Base-by-base conservation (phyloP, 163 green algal species). In the Scenedesmus sp. region DNA sequence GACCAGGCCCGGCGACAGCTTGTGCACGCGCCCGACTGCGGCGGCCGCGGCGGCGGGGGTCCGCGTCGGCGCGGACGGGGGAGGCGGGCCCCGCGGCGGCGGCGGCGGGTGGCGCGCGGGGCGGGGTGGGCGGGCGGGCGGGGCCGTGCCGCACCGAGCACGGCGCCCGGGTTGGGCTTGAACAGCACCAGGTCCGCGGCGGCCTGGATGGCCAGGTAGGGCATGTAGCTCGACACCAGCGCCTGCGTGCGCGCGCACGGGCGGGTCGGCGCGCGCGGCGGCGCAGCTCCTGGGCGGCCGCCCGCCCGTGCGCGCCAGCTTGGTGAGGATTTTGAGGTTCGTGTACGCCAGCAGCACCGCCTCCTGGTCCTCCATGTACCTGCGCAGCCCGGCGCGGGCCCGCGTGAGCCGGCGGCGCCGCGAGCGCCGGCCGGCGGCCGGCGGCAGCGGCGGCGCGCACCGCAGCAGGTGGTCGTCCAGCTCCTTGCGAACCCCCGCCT, bases 1-100 rank as follows among this genome's bases (percentile, higher is more conserved):
- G 15, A 76, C n/a, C 67, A 58, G 20, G 24, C 67, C 48, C 31
- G 34, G 50, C 15, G 33, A 64, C 67, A 65, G 51, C 34, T 28
- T 48, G 67, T 76, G 67, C 20, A 76, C 67, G 29, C 51, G 67
- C 10, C 67, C 67, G 17, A 76, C 67, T 76, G 67, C 48, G 56
- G 33, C 67, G 42, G n/a, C 39, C 39, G 39, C 39, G 10, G 39
- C 39, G 10, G 39, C 39, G 39, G 10, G 39, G 39, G 39, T 47
- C 7, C 39, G 39, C 6, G 39, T 47, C n/a, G n/a, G 39, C 39
- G 10, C 39, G 10, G 39, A 47, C 7, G 10, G 39, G 7, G 10
- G 39, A 6, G 39, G 39, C 39, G 39, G 39, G 7, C 7, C 7
- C 39, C 6, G 39, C 39, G 39, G 39, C 39, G 39, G 39, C 7